A percentile compares a stretch with the other conserved stretches of the same genome.
Conservation (phyloP, 192 early-diverging fungal species). For the Spinellus fusiger region DNA sequence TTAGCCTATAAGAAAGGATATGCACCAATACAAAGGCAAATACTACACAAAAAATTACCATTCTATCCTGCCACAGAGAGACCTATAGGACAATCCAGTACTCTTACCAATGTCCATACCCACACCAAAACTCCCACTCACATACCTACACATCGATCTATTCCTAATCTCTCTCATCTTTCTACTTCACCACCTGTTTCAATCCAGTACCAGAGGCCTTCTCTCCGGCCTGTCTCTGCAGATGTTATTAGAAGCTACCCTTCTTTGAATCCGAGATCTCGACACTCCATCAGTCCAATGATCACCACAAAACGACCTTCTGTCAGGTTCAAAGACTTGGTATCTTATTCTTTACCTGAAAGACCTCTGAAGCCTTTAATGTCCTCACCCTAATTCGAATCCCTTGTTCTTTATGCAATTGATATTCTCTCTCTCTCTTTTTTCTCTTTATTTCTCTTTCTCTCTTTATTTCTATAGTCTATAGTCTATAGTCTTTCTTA, state of each 20-base stretch:
- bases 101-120: neutral
- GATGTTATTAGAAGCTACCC: neutral
- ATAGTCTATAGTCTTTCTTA: neutral
- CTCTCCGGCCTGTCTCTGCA: neutral
- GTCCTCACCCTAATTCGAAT: neutral
- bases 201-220: no score
- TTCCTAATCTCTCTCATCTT: no score
- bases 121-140: no score
- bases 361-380: no score
- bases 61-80: neutral
- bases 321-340: neutral
- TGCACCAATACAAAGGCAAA: neutral
- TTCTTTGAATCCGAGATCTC: neutral
- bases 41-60: neutral
- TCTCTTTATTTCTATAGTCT: neutral
- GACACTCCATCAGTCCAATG: neutral
- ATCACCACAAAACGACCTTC: neutral
- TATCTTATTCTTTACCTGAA: neutral
- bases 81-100: neutral
- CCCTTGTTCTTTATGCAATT: neutral
- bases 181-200: no score
- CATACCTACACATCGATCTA: no score
- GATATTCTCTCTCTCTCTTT: neutral
- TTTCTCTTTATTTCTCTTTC: neutral
- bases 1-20: slow-evolving; percentile 16